A percentile compares a stretch with the other conserved stretches of the same genome.
phyloP scores from a whole-genome alignment of 2,329 filamentous ascomycete genomes.

The Clarireedia paspali region DNA sequence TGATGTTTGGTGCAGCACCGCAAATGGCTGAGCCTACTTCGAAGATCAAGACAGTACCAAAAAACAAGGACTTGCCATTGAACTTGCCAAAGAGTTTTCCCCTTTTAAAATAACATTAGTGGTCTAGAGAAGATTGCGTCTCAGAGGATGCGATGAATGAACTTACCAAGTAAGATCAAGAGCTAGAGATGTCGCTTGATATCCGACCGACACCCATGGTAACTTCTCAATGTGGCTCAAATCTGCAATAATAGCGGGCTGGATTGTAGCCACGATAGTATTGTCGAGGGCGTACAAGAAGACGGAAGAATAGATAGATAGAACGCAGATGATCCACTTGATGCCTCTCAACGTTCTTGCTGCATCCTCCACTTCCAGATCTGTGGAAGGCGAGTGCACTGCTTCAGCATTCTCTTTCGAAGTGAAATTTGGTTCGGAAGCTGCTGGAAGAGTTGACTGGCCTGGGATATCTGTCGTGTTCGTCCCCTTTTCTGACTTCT shows the following conservation, averaged over 20 bases:
- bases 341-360: neutral
- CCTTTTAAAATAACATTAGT: slow-evolving; percentile 1
- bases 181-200: neutral
- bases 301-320: neutral
- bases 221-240: slow-evolving; percentile 32
- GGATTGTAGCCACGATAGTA: slow-evolving; percentile 31
- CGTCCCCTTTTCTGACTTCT: neutral
- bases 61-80: slow-evolving; percentile 18
- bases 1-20: slow-evolving; percentile 23
- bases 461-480: neutral
- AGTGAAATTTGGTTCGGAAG: neutral
- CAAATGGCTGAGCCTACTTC: slow-evolving; percentile 25
- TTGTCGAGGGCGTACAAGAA: neutral
- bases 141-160: slow-evolving; percentile 17
- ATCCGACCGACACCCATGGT: slow-evolving; percentile 33
- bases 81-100: slow-evolving; percentile 17
- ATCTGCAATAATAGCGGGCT: slow-evolving; percentile 31
- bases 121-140: neutral
- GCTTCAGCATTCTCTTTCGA: neutral
- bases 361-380: neutral
- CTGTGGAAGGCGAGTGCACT: no score
- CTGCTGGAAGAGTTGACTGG: neutral
- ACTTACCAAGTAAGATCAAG: slow-evolving; percentile 28
- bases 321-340: neutral
- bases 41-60: slow-evolving; percentile 14